Base-by-base conservation (phyloP, 202 grass and related monocot genomes). In the Schoenoplectus tabernaemontani region DNA sequence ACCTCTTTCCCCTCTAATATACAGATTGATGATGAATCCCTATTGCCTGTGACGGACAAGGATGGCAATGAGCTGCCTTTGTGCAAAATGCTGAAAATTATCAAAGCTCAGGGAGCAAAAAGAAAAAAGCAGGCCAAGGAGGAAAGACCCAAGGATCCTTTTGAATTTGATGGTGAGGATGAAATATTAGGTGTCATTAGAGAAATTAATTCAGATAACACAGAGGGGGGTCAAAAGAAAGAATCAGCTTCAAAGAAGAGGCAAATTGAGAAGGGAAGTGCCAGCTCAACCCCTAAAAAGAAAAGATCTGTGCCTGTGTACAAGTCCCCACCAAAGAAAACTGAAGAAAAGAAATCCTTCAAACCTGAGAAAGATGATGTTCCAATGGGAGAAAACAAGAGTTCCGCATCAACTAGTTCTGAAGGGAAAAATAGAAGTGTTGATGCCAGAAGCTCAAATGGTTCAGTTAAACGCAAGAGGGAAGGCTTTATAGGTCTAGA, bases 151-250 rank as follows among this genome's bases (percentile, higher is more conserved):
- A 82, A 86, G 79, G 82, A 82, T 86, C 84, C 89, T 78, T 80
- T 87, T 81, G 86, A 84, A 71, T 71, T 82, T 75, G 92, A 57
- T 54, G 87, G 90, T 8, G 90, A 96, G 77, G 88, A 91, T 79
- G 91, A 99, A 86, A 86, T 99, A 77, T 86, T 99, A 62, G 96
- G 92, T 73, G 85, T 99, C 51, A 61, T 96, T 68, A 93, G 90
- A 87, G 96, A 99, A 88, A 96, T 99, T 77, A 99, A 96, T 83
- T 82, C 92, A 64, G 88, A 90, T 33, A 97, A 90, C 53, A 68
- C 87, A 80, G 90, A 78, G 80, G 84, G 67, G 54, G 84, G 72
- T 64, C 61, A 42, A 38, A 72, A 87, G 67, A 97, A 96, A 43
- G 37, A 67, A 64, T 50, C 39, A 50, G 47, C 24, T 51, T 80